Evolutionary conservation across 768 basidiomycete genomes (phyloP).

Genomic region (Pulveroboletus sp.): DNA sequence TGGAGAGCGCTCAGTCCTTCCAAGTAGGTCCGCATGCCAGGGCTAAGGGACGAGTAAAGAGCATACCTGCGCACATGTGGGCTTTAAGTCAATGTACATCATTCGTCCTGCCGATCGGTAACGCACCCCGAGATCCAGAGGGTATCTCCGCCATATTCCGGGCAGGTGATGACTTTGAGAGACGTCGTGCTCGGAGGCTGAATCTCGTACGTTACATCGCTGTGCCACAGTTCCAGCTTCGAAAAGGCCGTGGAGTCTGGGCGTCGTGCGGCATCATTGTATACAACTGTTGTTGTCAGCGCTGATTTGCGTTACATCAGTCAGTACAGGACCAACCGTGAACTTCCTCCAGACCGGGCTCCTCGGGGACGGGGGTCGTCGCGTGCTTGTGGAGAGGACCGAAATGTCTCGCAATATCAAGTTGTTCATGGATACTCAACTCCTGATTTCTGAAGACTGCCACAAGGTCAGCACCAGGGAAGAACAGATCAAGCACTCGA

Average conservation of each 20-base stretch:
- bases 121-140: constrained; percentile 76
- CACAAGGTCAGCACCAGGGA: background rate
- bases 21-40: constrained; percentile 71
- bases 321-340: constrained; percentile 46
- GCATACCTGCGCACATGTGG: constrained; percentile 51
- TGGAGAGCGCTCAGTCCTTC: constrained; percentile 73
- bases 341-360: constrained; percentile 72
- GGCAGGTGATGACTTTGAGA: constrained; percentile 68
- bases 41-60: constrained; percentile 79
- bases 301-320: background rate
- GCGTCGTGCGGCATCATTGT: constrained; percentile 61
- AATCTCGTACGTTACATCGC: constrained; percentile 78
- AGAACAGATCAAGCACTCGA: background rate
- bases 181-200: constrained; percentile 82
- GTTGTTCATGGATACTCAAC: constrained; percentile 62
- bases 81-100: constrained; percentile 4
- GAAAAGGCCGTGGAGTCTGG: constrained; percentile 66
- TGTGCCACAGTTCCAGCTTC: constrained; percentile 78
- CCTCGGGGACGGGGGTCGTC: constrained; percentile 70
- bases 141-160: constrained; percentile 75
- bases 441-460: constrained; percentile 77
- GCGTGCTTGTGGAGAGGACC: constrained; percentile 83
- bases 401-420: constrained; percentile 68
- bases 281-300: constrained; percentile 51
- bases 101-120: background rate